Base-by-base conservation (phyloP, 1,139 yeast species). In the Blastobotrys aristatus region DNA sequence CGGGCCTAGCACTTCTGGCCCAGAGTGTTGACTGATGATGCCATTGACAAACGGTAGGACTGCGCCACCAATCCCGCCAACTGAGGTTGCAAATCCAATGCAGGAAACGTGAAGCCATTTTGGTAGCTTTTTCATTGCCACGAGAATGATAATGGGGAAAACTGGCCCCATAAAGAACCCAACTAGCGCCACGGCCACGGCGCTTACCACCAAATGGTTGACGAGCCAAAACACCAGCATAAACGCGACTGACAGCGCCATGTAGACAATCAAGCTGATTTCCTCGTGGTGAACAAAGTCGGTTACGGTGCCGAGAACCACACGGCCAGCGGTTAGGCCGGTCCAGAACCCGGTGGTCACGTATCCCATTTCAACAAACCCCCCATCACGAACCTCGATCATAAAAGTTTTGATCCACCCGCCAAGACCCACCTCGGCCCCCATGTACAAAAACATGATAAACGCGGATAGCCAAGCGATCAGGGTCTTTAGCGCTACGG, bases 31-130 rank as follows among this genome's bases (percentile, higher is more conserved):
- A 17, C 64, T 57, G 21, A 64, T 50, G 21, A 59, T 54, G 29
- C 68, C 68, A 26, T 57, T 60, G 14, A 63, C 41, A 46, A 62
- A 64, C 16, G 60, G 69, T 16, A 57, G 47, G 6, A 60, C 29
- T 0, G 95, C 95, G 13, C 84, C 86, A 2, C 94, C 95, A n/a
- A 84, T 80, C 2, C 89, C 88, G 4, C 92, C 94, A 52, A 86
- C 65, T 0, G 95, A 89, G 48, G 90, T 82, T 20, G 84, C 78
- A 46, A 85, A 72, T 1, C 95, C 94, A 5, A 87, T 74, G 0
- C 89, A 92, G 8, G 79, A 69, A 10, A 85, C 77, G 50, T 85
- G 88, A 49, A 74, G 66, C 42, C 73, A 73, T 26, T 70, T 67
- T 0, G 95, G 95, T 40, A 87, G 63, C 2, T 80, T 69, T 44